phyloP scores from a whole-genome alignment of 176 grass and related monocot genomes.

The Musa troglodytarum region DNA sequence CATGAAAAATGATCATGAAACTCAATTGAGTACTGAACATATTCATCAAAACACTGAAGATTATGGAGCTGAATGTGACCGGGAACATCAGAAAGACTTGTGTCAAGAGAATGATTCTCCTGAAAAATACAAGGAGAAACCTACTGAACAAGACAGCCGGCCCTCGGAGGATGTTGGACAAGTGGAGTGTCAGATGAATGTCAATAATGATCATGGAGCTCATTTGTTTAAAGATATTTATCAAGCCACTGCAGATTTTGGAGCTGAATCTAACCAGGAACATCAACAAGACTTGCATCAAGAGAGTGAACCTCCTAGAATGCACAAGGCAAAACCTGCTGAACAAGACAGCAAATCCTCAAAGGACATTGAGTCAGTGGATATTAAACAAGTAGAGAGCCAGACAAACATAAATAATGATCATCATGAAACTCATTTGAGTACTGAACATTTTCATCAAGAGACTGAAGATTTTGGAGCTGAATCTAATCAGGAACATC shows the following conservation, averaged over 20 bases:
- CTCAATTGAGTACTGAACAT: background rate
- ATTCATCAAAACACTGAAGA: background rate
- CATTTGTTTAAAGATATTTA: background rate
- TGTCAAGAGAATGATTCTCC: background rate
- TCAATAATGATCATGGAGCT: conserved; percentile 2
- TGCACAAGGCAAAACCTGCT: conserved; percentile 28
- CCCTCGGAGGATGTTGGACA: conserved; percentile 14
- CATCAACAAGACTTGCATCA: conserved; percentile 21
- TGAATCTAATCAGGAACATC: conserved; percentile 35
- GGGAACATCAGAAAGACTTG: background rate
- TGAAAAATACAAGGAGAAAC: background rate
- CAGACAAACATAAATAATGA: background rate
- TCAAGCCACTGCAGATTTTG: background rate
- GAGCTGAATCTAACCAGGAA: conserved; percentile 26
- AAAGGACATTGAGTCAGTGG: background rate
- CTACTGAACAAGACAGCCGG: conserved; percentile 22
- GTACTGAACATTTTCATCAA: background rate
- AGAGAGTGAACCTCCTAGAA: conserved; percentile 14
- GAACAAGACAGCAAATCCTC: conserved; percentile 25
- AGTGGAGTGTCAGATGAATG: conserved; percentile 25
- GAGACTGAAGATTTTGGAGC: background rate
- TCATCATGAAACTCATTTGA: background rate
- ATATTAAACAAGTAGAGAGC: background rate
- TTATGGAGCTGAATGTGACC: too few relatives aligned
- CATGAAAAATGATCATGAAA: conserved; percentile 5